Percentiles rank a stretch among this genome's conserved stretches.
phyloP scores from a whole-genome alignment of 345 rosid species.

The Euphorbia lathyris region DNA sequence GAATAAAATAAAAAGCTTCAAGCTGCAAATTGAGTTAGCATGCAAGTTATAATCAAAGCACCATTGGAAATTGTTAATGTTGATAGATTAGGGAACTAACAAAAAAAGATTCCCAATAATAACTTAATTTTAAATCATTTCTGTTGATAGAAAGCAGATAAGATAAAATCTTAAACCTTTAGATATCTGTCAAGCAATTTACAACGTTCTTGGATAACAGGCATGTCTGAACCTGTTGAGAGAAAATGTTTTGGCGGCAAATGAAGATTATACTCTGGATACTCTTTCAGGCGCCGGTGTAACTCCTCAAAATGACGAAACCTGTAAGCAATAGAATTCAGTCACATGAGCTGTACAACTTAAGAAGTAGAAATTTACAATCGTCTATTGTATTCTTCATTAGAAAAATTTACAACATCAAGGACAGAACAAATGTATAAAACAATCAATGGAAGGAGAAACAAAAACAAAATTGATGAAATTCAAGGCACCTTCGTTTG shows the following conservation, averaged over 20 bases:
- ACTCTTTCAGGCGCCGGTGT: constrained; percentile 88
- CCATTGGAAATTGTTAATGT: not conserved
- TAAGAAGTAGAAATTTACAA: not conserved
- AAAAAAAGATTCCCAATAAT: not conserved
- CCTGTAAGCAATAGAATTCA: constrained; percentile 36
- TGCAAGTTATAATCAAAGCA: not conserved
- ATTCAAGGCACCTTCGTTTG: constrained; percentile 78
- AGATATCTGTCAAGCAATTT: constrained; percentile 76
- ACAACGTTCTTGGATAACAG: constrained; percentile 87
- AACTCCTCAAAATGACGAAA: constrained; percentile 99
- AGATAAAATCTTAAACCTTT: constrained; percentile 55
- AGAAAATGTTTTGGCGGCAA: constrained; percentile 98
- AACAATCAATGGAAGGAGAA: constrained; percentile 12
- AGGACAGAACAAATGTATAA: constrained; percentile 7
- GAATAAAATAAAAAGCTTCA: not conserved
- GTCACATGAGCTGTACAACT: constrained; percentile 6
- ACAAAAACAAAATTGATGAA: constrained; percentile 22
- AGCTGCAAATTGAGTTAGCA: not conserved
- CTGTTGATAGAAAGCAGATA: not conserved
- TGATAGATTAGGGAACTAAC: constrained; percentile 1
- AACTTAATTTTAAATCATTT: not conserved
- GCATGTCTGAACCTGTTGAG: constrained; percentile 80
- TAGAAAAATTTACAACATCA: not conserved
- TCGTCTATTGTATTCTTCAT: constrained; percentile 6
- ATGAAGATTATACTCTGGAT: constrained; percentile 85